Percentiles rank a stretch among this genome's conserved stretches.
Conservation (phyloP, 2,329 filamentous ascomycete species). For the Penicillium sp. region DNA sequence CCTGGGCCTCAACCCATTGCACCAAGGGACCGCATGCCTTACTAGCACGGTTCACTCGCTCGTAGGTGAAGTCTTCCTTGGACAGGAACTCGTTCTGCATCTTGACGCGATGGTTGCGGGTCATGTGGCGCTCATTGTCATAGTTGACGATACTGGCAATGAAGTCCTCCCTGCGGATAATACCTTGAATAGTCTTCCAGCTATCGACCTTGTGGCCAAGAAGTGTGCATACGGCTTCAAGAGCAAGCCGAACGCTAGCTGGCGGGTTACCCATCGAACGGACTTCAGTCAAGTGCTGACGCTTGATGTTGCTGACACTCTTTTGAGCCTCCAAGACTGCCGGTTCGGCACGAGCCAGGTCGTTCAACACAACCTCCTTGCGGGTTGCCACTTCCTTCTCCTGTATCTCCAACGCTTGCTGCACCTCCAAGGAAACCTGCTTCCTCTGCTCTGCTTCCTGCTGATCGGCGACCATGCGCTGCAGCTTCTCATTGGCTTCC, state of each 20-base stretch:
- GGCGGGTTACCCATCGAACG: constrained; percentile 95
- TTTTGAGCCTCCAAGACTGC: constrained; percentile 91
- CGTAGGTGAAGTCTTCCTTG: constrained; percentile 93
- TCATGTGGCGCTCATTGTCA: constrained; percentile 95
- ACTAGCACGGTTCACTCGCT: constrained; percentile 92
- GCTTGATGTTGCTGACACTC: constrained; percentile 98
- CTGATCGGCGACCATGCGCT: constrained; percentile 96
- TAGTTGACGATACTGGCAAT: constrained; percentile 98
- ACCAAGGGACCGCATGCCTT: constrained; percentile 96
- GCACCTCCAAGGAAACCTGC: constrained; percentile 82
- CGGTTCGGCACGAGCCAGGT: constrained; percentile 88
- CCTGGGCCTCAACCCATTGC: constrained; percentile 95
- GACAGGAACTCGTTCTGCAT: constrained; percentile 93
- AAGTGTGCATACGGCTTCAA: constrained; percentile 95
- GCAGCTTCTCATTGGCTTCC: constrained; percentile 95
- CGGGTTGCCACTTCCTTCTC: constrained; percentile 83
- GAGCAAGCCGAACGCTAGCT: constrained; percentile 81
- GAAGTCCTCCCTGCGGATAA: constrained; percentile 91
- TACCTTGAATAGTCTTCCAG: constrained; percentile 88
- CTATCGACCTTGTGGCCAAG: constrained; percentile 86
- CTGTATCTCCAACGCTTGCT: constrained; percentile 82
- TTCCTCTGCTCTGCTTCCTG: constrained; percentile 91
- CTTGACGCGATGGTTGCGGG: constrained; percentile 73
- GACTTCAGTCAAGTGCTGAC: constrained; percentile 94
- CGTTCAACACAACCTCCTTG: constrained; percentile 79